Evolutionary conservation across 495 filamentous ascomycete genomes (phyloP).

Genomic region (Lasiosphaeria ovina): DNA sequence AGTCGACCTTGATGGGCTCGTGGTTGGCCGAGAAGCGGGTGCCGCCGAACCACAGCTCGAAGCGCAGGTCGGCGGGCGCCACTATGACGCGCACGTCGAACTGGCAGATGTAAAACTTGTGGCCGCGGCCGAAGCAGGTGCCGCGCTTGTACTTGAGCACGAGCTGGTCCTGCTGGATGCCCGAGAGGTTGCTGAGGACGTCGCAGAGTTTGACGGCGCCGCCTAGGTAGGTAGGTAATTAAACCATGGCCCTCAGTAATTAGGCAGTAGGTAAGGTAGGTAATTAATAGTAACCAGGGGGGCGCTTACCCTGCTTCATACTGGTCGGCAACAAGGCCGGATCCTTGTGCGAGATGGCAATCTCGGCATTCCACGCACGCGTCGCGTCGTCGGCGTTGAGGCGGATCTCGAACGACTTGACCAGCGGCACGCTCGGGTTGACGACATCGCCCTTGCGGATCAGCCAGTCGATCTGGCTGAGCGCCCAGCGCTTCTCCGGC

Average conservation of each 20-base stretch:
- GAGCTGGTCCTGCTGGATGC: constrained; percentile 35
- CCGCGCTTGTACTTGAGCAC: constrained; percentile 33
- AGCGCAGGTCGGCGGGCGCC: constrained; percentile 54
- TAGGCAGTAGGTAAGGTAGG: background rate
- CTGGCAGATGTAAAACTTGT: constrained; percentile 45
- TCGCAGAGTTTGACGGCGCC: constrained; percentile 46
- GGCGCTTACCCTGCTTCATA: constrained; percentile 33
- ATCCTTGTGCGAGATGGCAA: constrained; percentile 50
- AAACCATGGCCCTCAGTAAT: constrained; percentile 18
- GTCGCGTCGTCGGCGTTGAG: constrained; percentile 39
- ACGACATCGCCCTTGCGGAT: constrained; percentile 49
- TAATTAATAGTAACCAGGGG: background rate
- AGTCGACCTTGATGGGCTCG: constrained; percentile 50
- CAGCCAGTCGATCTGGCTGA: constrained; percentile 57
- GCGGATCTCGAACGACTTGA: constrained; percentile 46
- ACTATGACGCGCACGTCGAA: constrained; percentile 54
- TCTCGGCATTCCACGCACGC: constrained; percentile 42
- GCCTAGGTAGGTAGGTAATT: constrained; percentile 18
- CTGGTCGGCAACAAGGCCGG: constrained; percentile 41
- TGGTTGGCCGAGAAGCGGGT: constrained; percentile 45
- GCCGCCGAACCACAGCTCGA: constrained; percentile 54
- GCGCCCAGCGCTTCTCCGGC: constrained; percentile 42
- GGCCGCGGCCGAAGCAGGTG: constrained; percentile 37
- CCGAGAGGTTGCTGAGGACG: constrained; percentile 34
- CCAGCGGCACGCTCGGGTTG: constrained; percentile 37